phyloP scores from a whole-genome alignment of 768 basidiomycete genomes.

The Epithele typhae region DNA sequence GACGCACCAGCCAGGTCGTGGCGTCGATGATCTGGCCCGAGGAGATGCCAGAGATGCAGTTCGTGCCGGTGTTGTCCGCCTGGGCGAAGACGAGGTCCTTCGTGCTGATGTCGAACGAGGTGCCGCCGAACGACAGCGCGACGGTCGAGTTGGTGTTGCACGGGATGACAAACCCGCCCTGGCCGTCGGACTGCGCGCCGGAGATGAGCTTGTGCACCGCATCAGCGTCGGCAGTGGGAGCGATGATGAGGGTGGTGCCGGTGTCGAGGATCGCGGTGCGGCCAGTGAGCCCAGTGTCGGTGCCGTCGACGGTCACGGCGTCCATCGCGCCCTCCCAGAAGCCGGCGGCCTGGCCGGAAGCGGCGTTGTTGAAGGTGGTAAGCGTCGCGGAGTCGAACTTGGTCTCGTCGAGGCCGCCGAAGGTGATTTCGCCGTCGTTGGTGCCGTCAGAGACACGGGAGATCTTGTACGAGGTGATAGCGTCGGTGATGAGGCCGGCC shows the following conservation, averaged over 20 bases:
- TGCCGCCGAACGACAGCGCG: conserved; percentile 55
- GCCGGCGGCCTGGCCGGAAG: conserved; percentile 36
- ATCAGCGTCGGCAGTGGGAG: conserved; percentile 43
- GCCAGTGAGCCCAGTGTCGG: conserved; percentile 42
- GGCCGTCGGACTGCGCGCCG: conserved; percentile 45
- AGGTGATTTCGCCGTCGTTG: conserved; percentile 79
- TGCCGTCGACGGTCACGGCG: conserved; percentile 54
- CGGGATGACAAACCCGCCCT: conserved; percentile 57
- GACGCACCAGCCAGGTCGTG: conserved; percentile 66
- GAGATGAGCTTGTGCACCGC: conserved; percentile 53
- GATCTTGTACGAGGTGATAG: conserved; percentile 80
- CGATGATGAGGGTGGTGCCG: conserved; percentile 42
- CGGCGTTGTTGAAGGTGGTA: conserved; percentile 60
- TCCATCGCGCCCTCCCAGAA: conserved; percentile 80
- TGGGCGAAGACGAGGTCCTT: conserved; percentile 56
- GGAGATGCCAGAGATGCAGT: conserved; percentile 69
- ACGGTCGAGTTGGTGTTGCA: conserved; percentile 54
- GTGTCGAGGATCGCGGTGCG: conserved; percentile 68
- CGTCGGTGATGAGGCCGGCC: conserved; percentile 49
- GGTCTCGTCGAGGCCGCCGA: conserved; percentile 67
- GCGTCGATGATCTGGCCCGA: conserved; percentile 55
- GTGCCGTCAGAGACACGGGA: conserved; percentile 63
- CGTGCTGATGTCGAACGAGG: conserved; percentile 58
- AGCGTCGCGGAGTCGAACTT: conserved; percentile 64
- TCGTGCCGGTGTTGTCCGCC: conserved; percentile 45